Base-by-base conservation (phyloP, 2,329 filamentous ascomycete species). In the Mycosphaerella sp. region DNA sequence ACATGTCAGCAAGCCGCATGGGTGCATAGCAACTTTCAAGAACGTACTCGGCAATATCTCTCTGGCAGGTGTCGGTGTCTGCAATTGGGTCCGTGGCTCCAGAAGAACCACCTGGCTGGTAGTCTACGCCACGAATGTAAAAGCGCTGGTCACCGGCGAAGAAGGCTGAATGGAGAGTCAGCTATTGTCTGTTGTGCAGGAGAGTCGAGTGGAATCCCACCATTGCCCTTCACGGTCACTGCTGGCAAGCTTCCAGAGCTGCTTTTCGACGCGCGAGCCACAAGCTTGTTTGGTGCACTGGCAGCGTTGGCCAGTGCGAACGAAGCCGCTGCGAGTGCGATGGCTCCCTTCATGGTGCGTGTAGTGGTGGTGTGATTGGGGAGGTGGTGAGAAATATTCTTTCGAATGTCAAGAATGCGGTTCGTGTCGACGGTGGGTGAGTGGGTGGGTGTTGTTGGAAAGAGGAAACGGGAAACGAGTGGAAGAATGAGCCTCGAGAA, bases 31-130 rank as follows among this genome's bases (percentile, higher is more conserved):
- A 17, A 40, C 32, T 10, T n/a, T 23, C 11, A n/a, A n/a, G 1
- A 12, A n/a, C 48, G 10, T 51, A 51, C 69, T 89, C 78, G 48
- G 75, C 73, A 64, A 95, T 86, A 68, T 95, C 89, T 61, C 90
- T 86, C 70, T 81, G 79, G 81, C 91, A 95, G 66, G 78, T 74
- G 3, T 72, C 72, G 23, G 76, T 68, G 65, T 95, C 84, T 58
- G 87, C 84, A 50, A 95, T 84, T 57, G 90, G 89, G 68, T 95
- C 90, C 51, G 74, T 73, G 47, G 81, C 72, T 41, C 82, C 71
- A 49, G 81, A 83, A 10, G 82, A 79, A 58, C 83, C 84, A 64
- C 80, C 80, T 61, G 66, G 59, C 48, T 70, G 67, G 63, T 70
- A 71, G 72, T 86, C 85, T 61, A 82, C 74, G 67, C 80, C 79